Conservation (phyloP, 2,329 filamentous ascomycete species). For the Trichoderma semiorbis region DNA sequence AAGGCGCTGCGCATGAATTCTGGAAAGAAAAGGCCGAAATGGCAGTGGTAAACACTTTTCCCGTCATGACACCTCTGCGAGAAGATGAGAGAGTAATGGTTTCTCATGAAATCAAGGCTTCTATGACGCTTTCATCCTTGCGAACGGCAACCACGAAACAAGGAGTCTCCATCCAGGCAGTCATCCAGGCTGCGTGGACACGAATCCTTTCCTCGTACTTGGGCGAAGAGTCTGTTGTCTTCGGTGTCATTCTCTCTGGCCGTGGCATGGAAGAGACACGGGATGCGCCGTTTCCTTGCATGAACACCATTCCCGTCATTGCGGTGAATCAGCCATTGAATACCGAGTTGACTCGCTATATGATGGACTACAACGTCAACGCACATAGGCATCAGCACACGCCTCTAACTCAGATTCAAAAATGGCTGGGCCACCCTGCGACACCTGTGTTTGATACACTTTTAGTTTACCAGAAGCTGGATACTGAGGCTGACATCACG, state of each 20-base stretch:
- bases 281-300: constrained; percentile 67
- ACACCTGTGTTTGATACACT: constrained; percentile 77
- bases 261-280: constrained; percentile 59
- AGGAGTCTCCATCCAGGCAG: constrained; percentile 72
- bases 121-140: constrained; percentile 43
- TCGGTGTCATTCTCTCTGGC: constrained; percentile 78
- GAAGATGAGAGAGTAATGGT: constrained; percentile 33
- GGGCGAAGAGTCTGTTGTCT: constrained; percentile 70
- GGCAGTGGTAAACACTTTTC: constrained; percentile 66
- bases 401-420: constrained; percentile 68
- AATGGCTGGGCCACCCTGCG: constrained; percentile 63
- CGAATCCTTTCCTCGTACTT: constrained; percentile 71
- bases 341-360: constrained; percentile 52
- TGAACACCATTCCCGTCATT: constrained; percentile 74
- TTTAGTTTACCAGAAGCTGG: constrained; percentile 73
- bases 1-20: constrained; percentile 47
- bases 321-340: constrained; percentile 55
- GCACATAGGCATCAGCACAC: constrained; percentile 69
- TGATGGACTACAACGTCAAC: constrained; percentile 63
- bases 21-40: constrained; percentile 58
- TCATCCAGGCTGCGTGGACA: constrained; percentile 75
- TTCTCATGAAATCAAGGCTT: constrained; percentile 35
- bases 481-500: constrained; percentile 22
- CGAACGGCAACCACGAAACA: constrained; percentile 52
- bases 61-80: constrained; percentile 65